Base-by-base conservation (phyloP, 257 asterid genomes). In the Paraleonurus japonicus region DNA sequence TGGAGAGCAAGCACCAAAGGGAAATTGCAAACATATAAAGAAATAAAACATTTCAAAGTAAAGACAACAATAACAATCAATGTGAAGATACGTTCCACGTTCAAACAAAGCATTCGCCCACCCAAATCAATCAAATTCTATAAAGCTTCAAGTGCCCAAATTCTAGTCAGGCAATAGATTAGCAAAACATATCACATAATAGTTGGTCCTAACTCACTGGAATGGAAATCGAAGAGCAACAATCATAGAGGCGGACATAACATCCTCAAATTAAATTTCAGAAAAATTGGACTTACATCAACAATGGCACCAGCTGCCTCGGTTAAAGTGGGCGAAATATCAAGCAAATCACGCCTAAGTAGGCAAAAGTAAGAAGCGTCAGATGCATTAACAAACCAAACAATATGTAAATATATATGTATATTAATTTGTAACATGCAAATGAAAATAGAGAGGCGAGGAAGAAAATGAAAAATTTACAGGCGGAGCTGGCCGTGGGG, bases 271-370 rank as follows among this genome's bases (percentile, higher is more conserved):
- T 17, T 16, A 26, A 54, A 10, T 3, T 15, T 32, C 16, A 66
- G 16, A 61, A 53, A 12, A 77, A 5, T 24, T 61, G 47, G n/a
- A 76, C 84, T 81, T 62, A 95, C 99, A 81, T 92, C 98, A 43
- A 92, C 86, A 78, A 92, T 89, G 73, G 99, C 99, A 74, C 98
- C 99, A 45, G 99, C 97, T 2, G 98, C 99, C 79, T 95, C 98
- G 15, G 95, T 91, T 5, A 95, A 86, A 35, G 99, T 87, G 1
- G 97, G 99, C 43, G 99, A 95, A 64, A 95, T 87, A 70, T 95
- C 99, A 16, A 95, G 87, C 84, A 95, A 88, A 85, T 92, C 98
- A 28, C 88, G 89, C 85, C 99, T 95, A 57, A 37, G 61, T 4
- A 67, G 60, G 35, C 33, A 37, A 43, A 26, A 75, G 12, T 11